These are phyloP conservation scores for Xylariales sp. DNA, from an alignment of 2,329 filamentous ascomycete genomes.

Conservation along the genomic window DNA sequence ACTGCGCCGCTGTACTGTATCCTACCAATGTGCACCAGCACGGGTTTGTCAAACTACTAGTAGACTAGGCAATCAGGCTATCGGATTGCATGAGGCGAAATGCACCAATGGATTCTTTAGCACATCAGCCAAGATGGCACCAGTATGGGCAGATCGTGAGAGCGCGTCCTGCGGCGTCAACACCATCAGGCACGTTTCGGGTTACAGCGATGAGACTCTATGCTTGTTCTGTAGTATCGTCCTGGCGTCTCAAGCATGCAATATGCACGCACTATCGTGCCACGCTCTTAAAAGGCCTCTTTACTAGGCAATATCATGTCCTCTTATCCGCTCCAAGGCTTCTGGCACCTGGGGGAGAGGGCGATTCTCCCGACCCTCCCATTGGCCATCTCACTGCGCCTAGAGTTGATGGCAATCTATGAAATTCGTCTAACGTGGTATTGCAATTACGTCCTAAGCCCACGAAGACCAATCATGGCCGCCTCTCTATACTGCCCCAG, in stretches of 20 bases:
- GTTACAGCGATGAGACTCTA: constrained; percentile 36
- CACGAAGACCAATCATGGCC: constrained; percentile 44
- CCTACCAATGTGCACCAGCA: background rate
- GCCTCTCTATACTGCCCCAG: constrained; percentile 17
- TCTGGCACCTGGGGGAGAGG: constrained; percentile 30
- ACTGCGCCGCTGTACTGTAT: constrained; percentile 15
- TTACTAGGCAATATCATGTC: constrained; percentile 34
- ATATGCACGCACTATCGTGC: constrained; percentile 37
- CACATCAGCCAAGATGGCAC: constrained; percentile 34
- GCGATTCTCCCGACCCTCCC: constrained; percentile 18
- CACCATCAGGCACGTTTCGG: constrained; percentile 36
- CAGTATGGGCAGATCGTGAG: constrained; percentile 39
- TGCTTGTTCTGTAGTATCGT: constrained; percentile 35
- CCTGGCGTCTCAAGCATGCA: constrained; percentile 36
- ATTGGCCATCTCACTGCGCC: constrained; percentile 43
- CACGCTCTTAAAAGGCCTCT: constrained; percentile 30
- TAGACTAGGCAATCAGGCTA: constrained; percentile 36
- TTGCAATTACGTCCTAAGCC: constrained; percentile 45
- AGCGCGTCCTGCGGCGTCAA: constrained; percentile 34
- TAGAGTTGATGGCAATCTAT: constrained; percentile 47
- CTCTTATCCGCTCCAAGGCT: constrained; percentile 32
- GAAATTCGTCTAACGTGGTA: constrained; percentile 46
- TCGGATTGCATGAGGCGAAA: constrained; percentile 36
- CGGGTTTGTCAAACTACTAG: constrained; percentile 21
- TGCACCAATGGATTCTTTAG: constrained; percentile 29